These are phyloP conservation scores for Scolecobasidium constrictum DNA, from an alignment of 2,329 filamentous ascomycete species.

Conservation along the genomic window DNA sequence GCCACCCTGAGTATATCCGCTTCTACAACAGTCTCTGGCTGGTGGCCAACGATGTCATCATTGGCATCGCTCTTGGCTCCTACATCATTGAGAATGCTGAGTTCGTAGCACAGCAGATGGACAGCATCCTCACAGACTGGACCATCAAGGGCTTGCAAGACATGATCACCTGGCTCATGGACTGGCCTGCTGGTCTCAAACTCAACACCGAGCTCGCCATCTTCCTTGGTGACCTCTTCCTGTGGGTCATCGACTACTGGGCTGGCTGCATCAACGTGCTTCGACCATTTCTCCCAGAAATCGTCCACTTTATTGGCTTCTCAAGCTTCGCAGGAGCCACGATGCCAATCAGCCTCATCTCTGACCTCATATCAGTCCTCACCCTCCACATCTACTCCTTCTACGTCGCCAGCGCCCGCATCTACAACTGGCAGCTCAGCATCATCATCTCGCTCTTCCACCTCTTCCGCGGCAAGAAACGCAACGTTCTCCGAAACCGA, in stretches of 20 bases:
- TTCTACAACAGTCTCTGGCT: constrained; percentile 99
- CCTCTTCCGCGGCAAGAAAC: constrained; percentile 94
- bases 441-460: constrained; percentile 98
- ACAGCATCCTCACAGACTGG: constrained; percentile 64
- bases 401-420: constrained; percentile 90
- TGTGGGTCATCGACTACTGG: constrained; percentile 99
- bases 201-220: constrained; percentile 85
- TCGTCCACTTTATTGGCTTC: constrained; percentile 89
- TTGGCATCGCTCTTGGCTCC: constrained; percentile 88
- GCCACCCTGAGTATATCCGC: constrained; percentile 93
- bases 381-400: constrained; percentile 97
- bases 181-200: constrained; percentile 88
- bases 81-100: constrained; percentile 93
- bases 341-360: constrained; percentile 93
- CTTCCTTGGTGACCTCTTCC: constrained; percentile 90
- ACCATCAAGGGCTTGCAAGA: constrained; percentile 79
- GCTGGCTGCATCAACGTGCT: constrained; percentile 53
- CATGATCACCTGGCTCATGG: constrained; percentile 93
- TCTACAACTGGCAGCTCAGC: constrained; percentile 97
- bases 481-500: constrained; percentile 90
- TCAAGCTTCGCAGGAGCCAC: constrained; percentile 93
- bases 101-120: constrained; percentile 73
- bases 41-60: constrained; percentile 96
- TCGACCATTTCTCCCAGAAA: constrained; percentile 66
- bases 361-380: constrained; percentile 79